Evolutionary conservation across 257 asterid genomes (phyloP), one percentile per base, ranked within the genome.

Genomic region (Solanum medicagineum): DNA sequence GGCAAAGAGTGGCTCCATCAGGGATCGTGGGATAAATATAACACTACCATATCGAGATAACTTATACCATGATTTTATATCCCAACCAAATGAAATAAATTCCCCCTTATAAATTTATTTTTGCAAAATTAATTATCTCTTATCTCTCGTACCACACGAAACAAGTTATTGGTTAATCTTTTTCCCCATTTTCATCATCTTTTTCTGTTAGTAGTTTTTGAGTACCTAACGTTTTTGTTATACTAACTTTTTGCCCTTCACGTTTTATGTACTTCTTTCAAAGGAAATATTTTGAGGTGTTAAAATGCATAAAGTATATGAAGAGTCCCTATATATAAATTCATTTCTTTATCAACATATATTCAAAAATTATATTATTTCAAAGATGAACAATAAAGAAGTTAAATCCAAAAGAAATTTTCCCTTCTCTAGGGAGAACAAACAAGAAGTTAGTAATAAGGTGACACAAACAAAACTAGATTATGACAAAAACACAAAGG

Each of bases 381-480:
- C 2, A 51, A 26, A 49, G 14, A 86, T 55, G 83, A 89, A 53
- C 73, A 91, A 92, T 94, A 87, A 89, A 83, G 89, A 56, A 62
- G 88, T 91, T 90, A 92, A 90, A 55, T 92, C 93, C 22, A 91
- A 93, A 86, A 89, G 93, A 74, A 90, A 89, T n/a, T 85, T 92
- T 45, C 91, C 97, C 71, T 92, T 91, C 87, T 89, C 95, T 2
- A 91, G 95, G 97, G 95, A 92, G 86, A 87, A 91, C 89, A 87
- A 88, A 87, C 95, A 94, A 22, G 95, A 92, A 11, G 85, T 85
- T 7, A 88, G 94, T 87, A 92, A 70, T 0, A 40, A 93, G 93
- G 85, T 20, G 29, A 59, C 55, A 9, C 62, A 26, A 49, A 49
- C 15, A 75, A 75, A 75, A 15, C 15, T 66, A 24, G 62, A 0